These are phyloP conservation scores for Dactylella cylindrospora DNA, from an alignment of 2,329 filamentous ascomycete genomes.

Conservation along the genomic window DNA sequence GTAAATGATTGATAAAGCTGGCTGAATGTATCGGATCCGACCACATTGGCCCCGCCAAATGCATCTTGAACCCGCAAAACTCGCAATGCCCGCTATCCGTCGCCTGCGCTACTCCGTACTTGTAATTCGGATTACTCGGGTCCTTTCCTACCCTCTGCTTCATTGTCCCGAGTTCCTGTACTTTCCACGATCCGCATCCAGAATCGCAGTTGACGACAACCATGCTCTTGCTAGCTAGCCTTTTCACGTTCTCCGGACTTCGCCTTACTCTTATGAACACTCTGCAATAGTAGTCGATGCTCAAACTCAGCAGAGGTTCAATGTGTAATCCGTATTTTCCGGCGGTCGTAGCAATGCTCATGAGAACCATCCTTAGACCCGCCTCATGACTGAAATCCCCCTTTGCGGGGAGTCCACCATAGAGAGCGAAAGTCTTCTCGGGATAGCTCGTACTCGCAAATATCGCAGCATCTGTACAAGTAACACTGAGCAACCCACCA, in stretches of 20 bases:
- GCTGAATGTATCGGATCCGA: constrained; percentile 82
- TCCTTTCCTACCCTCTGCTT: constrained; percentile 69
- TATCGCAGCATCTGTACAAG: constrained; percentile 92
- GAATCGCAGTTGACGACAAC: constrained; percentile 84
- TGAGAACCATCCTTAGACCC: constrained; percentile 80
- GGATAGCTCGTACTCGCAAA: constrained; percentile 93
- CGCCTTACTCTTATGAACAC: constrained; percentile 81
- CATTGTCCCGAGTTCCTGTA: constrained; percentile 73
- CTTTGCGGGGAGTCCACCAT: constrained; percentile 85
- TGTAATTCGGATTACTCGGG: constrained; percentile 69
- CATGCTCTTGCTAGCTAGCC: constrained; percentile 88
- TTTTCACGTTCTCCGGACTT: constrained; percentile 84
- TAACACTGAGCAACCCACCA: constrained; percentile 88
- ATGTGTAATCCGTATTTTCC: constrained; percentile 83
- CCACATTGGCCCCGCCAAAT: constrained; percentile 87
- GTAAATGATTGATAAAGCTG: constrained; percentile 75
- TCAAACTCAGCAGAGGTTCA: constrained; percentile 86
- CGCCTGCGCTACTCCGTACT: constrained; percentile 72
- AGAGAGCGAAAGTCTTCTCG: constrained; percentile 91
- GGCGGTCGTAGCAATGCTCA: constrained; percentile 76
- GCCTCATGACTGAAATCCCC: constrained; percentile 84
- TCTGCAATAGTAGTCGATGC: constrained; percentile 92
- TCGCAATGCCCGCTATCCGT: constrained; percentile 67
- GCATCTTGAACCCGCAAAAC: constrained; percentile 83
- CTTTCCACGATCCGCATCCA: constrained; percentile 89